These are phyloP conservation scores for Cryomyces minteri DNA, from an alignment of 495 filamentous ascomycete genomes.

Conservation along the genomic window DNA sequence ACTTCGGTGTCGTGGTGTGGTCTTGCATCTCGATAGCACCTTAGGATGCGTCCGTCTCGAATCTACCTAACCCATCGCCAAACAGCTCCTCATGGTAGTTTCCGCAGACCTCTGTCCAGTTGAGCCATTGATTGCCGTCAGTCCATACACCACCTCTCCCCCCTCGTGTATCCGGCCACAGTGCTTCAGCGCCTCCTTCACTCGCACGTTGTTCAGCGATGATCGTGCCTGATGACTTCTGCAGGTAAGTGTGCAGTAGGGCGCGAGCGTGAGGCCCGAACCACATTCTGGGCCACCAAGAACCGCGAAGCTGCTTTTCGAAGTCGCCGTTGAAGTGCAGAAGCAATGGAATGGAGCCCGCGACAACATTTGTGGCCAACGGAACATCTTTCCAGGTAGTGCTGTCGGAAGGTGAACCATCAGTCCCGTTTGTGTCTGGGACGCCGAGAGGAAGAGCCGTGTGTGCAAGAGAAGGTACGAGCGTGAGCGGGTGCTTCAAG, in stretches of 20 bases:
- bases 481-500: neutral
- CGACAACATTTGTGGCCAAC: conserved; percentile 34
- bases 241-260: conserved; percentile 31
- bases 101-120: neutral
- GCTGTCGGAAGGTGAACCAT: neutral
- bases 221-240: neutral
- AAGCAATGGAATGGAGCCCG: conserved; percentile 28
- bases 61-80: neutral
- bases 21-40: no score
- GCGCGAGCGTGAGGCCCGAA: conserved; percentile 32
- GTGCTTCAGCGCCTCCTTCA: neutral
- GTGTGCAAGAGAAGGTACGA: no score
- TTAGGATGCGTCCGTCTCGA: neutral
- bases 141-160: neutral
- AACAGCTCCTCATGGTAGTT: neutral
- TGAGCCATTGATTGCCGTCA: neutral
- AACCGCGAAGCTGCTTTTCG: conserved; percentile 18
- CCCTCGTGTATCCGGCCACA: neutral
- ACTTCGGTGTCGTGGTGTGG: no score
- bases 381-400: conserved; percentile 28
- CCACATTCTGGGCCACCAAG: conserved; percentile 40
- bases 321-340: conserved; percentile 30
- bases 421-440: neutral
- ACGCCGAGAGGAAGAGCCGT: neutral
- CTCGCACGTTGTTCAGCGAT: neutral